Base-by-base conservation (phyloP, 371 early-diverging fungal genomes). In the Mortierella sp. region DNA sequence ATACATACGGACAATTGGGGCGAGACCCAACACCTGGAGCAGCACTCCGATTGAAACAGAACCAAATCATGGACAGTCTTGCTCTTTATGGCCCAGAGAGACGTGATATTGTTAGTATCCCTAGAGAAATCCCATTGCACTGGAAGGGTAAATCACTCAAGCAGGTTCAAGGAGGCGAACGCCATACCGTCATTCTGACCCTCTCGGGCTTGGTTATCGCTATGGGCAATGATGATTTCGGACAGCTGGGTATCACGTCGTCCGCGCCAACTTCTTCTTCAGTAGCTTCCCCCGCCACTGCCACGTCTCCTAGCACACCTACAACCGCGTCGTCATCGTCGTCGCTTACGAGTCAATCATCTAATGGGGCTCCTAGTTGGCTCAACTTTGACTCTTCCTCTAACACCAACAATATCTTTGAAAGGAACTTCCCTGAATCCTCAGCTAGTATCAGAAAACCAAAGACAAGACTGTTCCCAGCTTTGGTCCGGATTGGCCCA, bases 91-190 rank as follows among this genome's bases (percentile, higher is more conserved):
- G 36, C 7, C 13, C 22, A 8, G 58, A 63, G 0, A 38, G 22
- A 2, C 32, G 2, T 0, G 65, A 55, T 32, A 52, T 38, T 16
- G 57, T 77, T 19, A 9, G 8, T 3, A 9, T 55, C 2, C 77
- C 77, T 1, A 67, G 50, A 24, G 64, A 47, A 10, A 67, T 78
- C 8, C 41, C 67, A 15, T 22, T 74, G 38, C 67, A 69, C 19
- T 78, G 74, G 73, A 73, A 73, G 45, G 79, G 79, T 24, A 69
- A 32, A 50, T 61, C 74, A 19, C 48, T 78, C 45, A 73, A 67
- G 53, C 79, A 73, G 10, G 64, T 78, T 13, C 63, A 63, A 28
- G 79, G 79, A 6, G 79, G 79, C 22, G 43, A 60, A 48, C 59
- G 70, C 3, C 79, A 78, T 22, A 78, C 74, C 0, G 67, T 73